Percentiles rank a stretch among this genome's conserved stretches.
These are phyloP conservation scores for Discostella stelligeroides DNA, from an alignment of 108 stramenopile species.

Conservation along the genomic window DNA sequence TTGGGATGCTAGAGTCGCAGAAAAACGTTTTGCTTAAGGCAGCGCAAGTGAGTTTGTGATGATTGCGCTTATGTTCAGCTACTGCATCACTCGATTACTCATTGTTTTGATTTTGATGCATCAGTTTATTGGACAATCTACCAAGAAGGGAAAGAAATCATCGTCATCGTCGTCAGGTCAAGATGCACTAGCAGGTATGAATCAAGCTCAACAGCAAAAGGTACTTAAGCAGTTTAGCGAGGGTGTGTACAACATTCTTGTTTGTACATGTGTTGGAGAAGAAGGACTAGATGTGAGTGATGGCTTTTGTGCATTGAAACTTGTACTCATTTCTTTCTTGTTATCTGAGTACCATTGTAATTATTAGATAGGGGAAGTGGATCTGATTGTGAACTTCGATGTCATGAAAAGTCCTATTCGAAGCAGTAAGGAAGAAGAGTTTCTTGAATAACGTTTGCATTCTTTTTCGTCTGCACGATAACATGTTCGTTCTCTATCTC, in stretches of 20 bases:
- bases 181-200: conserved; percentile 65
- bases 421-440: conserved; percentile 31
- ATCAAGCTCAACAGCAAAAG: conserved; percentile 83
- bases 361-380: conserved; percentile 93
- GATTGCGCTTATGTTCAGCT: neutral
- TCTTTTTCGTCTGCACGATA: conserved; percentile 9
- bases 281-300: conserved; percentile 88
- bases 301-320: conserved; percentile 10
- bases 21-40: conserved; percentile 57
- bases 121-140: conserved; percentile 62
- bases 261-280: conserved; percentile 94
- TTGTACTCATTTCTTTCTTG: neutral
- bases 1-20: conserved; percentile 44
- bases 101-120: neutral
- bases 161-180: conserved; percentile 8
- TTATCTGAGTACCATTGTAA: neutral
- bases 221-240: conserved; percentile 80
- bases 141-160: conserved; percentile 32
- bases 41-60: conserved; percentile 67
- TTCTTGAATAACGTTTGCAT: neutral
- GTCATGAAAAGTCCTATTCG: conserved; percentile 84
- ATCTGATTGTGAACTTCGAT: conserved; percentile 94
- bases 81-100: neutral
- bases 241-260: conserved; percentile 87
- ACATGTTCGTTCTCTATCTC: neutral